phyloP scores from a whole-genome alignment of 176 grass and related monocot genomes.

The Oryza meridionalis region DNA sequence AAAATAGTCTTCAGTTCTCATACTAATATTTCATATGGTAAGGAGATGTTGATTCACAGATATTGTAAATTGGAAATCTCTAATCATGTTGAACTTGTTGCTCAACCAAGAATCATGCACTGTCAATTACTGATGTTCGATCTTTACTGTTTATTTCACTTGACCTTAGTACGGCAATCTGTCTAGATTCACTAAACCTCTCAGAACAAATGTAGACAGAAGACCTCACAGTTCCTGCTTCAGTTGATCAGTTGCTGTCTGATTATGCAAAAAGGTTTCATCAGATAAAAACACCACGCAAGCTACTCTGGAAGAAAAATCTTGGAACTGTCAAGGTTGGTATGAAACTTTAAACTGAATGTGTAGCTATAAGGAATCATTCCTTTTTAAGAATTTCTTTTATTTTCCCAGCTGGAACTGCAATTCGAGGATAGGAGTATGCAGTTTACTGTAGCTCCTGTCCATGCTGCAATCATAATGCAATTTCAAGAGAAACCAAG shows the following conservation, averaged over 20 bases:
- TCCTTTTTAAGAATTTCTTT: conserved; percentile 22
- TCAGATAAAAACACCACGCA: conserved; percentile 96
- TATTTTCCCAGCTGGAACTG: conserved; percentile 70
- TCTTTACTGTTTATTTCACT: conserved; percentile 2
- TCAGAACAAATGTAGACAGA: conserved; percentile 65
- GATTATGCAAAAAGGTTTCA: conserved; percentile 93
- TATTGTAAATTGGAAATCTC: background rate
- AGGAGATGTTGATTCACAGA: background rate
- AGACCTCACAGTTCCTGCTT: conserved; percentile 72
- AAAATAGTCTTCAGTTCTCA: background rate
- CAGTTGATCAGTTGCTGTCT: conserved; percentile 79
- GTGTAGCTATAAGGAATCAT: background rate
- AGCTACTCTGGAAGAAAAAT: conserved; percentile 97
- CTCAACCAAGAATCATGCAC: background rate
- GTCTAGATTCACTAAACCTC: conserved; percentile 33
- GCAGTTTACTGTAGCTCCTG: conserved; percentile 90
- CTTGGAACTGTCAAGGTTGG: conserved; percentile 94
- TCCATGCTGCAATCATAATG: conserved; percentile 98
- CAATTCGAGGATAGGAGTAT: conserved; percentile 88
- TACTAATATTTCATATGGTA: conserved; percentile 3
- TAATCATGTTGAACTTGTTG: background rate
- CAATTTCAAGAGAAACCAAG: conserved; percentile 87
- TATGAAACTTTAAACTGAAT: conserved; percentile 31
- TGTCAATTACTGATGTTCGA: background rate
- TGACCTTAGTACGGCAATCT: background rate